These are phyloP conservation scores for Mucuna pruriens DNA, from an alignment of 306 rosid species.

Conservation along the genomic window DNA sequence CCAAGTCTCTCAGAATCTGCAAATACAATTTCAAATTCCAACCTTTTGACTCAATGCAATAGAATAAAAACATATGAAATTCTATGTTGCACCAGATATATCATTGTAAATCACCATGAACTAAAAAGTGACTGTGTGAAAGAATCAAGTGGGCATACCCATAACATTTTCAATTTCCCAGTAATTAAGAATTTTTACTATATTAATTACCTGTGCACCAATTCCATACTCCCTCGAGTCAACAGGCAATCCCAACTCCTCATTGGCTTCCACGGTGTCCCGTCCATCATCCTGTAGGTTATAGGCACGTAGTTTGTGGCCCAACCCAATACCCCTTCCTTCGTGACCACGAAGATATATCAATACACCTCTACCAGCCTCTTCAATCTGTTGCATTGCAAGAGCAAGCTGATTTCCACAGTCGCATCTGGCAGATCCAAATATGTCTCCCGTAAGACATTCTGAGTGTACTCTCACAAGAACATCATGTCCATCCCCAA, in stretches of 20 bases:
- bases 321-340: conserved; percentile 97
- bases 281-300: conserved; percentile 84
- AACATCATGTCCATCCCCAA: conserved; percentile 84
- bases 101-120: conserved; percentile 20
- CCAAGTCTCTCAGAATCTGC: conserved; percentile 84
- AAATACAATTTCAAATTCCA: conserved; percentile 28
- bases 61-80: neutral
- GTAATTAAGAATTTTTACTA: neutral
- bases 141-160: neutral
- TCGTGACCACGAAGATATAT: conserved; percentile 96
- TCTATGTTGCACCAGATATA: conserved; percentile 12
- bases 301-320: conserved; percentile 94
- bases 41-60: conserved; percentile 2
- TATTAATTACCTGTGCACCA: conserved; percentile 90
- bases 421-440: conserved; percentile 94
- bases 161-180: conserved; percentile 18
- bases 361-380: conserved; percentile 88
- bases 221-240: conserved; percentile 97
- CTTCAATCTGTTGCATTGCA: conserved; percentile 94
- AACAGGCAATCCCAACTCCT: conserved; percentile 91
- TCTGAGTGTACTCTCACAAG: conserved; percentile 98
- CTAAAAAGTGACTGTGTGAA: neutral
- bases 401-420: conserved; percentile 88
- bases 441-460: conserved; percentile 97
- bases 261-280: conserved; percentile 95